These are phyloP conservation scores for Acacia crassicarpa DNA, from an alignment of 306 rosid species.

Conservation along the genomic window DNA sequence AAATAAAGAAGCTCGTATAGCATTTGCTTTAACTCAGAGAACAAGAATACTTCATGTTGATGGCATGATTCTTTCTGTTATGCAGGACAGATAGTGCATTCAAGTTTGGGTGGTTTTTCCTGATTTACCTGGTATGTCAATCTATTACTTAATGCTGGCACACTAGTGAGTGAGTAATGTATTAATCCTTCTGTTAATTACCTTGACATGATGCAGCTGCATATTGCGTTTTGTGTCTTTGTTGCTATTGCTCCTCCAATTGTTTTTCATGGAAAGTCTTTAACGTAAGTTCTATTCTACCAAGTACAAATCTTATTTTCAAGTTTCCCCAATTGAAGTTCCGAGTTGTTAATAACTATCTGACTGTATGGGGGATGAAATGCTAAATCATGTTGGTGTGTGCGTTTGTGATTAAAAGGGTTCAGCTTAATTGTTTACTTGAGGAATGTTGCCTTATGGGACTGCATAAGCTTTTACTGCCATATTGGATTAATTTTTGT, in stretches of 20 bases:
- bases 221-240: constrained; percentile 78
- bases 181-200: constrained; percentile 33
- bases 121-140: constrained; percentile 82
- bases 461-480: no score
- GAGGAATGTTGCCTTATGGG: background rate
- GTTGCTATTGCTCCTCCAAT: constrained; percentile 98
- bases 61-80: constrained; percentile 29
- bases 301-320: background rate
- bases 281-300: constrained; percentile 58
- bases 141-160: constrained; percentile 15
- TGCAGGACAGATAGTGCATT: constrained; percentile 97
- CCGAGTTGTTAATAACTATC: background rate
- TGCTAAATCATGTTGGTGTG: background rate
- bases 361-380: background rate
- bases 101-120: constrained; percentile 93
- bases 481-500: background rate
- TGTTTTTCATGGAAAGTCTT: constrained; percentile 89
- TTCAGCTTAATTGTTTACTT: background rate
- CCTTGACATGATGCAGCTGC: constrained; percentile 62
- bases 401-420: background rate
- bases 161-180: constrained; percentile 21
- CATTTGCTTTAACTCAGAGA: background rate
- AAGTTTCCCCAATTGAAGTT: background rate
- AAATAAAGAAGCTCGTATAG: background rate
- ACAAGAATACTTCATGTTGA: background rate